Evolutionary conservation across 768 basidiomycete genomes (phyloP).

Genomic region (Boletus vinaceobasis): DNA sequence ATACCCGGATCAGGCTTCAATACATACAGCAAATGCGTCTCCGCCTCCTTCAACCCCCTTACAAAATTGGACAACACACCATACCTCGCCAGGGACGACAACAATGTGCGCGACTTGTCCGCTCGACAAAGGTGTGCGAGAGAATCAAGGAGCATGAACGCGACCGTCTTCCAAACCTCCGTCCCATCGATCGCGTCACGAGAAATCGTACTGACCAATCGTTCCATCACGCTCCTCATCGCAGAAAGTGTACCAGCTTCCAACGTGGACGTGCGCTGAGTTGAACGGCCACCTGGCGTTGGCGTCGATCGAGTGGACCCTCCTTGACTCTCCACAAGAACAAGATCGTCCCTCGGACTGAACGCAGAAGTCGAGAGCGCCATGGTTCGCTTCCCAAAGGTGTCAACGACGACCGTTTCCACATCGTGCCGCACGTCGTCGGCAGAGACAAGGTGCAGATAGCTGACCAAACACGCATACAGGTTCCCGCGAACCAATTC

Average conservation of each 20-base stretch:
- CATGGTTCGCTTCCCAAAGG: conserved; percentile 25
- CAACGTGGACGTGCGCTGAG: conserved; percentile 37
- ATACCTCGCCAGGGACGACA: conserved; percentile 59
- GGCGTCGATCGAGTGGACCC: conserved; percentile 23
- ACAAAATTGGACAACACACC: conserved; percentile 84
- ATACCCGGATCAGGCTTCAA: conserved; percentile 88
- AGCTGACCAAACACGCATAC: conserved; percentile 90
- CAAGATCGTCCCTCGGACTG: conserved; percentile 39
- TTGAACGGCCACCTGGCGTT: conserved; percentile 6
- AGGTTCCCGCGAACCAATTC: conserved; percentile 91
- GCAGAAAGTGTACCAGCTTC: conserved; percentile 61
- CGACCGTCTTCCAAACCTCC: conserved; percentile 96
- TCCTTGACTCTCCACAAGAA: conserved; percentile 37
- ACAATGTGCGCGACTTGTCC: conserved; percentile 64
- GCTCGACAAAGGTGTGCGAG: conserved; percentile 66
- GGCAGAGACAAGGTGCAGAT: conserved; percentile 61
- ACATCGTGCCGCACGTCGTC: conserved; percentile 14
- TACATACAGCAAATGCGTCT: conserved; percentile 67
- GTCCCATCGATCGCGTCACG: conserved; percentile 94
- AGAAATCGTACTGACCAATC: conserved; percentile 67
- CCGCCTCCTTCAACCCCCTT: conserved; percentile 78
- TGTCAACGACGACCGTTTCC: conserved; percentile 15
- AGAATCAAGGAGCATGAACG: conserved; percentile 86
- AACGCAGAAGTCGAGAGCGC: conserved; percentile 34
- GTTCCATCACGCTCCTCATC: conserved; percentile 67